These are phyloP conservation scores for Pseudopediastrum boryanum DNA, from an alignment of 139 green algal species.

Conservation along the genomic window DNA sequence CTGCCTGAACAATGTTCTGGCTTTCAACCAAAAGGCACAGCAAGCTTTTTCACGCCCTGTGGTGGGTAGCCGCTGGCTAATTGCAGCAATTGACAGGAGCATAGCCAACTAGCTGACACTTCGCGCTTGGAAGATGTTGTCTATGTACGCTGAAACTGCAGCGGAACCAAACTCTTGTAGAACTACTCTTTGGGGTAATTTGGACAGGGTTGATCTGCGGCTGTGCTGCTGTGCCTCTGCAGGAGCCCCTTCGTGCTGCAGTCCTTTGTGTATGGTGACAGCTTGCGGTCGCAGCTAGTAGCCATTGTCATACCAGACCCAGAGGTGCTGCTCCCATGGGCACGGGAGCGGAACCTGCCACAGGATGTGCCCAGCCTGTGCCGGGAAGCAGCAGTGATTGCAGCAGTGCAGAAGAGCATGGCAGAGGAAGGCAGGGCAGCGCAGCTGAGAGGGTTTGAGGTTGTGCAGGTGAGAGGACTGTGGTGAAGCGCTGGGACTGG, in stretches of 20 bases:
- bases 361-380: conserved; percentile 65
- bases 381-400: conserved; percentile 59
- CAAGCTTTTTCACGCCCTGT: too few relatives aligned
- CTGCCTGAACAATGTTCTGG: too few relatives aligned
- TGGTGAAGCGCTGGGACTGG: background rate
- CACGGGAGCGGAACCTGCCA: conserved; percentile 64
- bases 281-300: conserved; percentile 80
- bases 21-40: too few relatives aligned
- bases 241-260: conserved; percentile 78
- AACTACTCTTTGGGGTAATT: background rate
- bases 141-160: too few relatives aligned
- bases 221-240: background rate
- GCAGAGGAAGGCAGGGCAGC: conserved; percentile 80
- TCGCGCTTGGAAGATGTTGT: too few relatives aligned
- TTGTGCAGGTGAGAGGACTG: conserved; percentile 50
- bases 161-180: too few relatives aligned
- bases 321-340: conserved; percentile 90
- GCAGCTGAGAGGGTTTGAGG: conserved; percentile 88
- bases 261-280: conserved; percentile 92
- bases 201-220: background rate
- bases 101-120: too few relatives aligned
- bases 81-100: too few relatives aligned
- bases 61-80: too few relatives aligned
- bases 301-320: conserved; percentile 92
- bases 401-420: conserved; percentile 77